Base-by-base conservation (phyloP, 352 stramenopile species). In the Plasmopara halstedii region DNA sequence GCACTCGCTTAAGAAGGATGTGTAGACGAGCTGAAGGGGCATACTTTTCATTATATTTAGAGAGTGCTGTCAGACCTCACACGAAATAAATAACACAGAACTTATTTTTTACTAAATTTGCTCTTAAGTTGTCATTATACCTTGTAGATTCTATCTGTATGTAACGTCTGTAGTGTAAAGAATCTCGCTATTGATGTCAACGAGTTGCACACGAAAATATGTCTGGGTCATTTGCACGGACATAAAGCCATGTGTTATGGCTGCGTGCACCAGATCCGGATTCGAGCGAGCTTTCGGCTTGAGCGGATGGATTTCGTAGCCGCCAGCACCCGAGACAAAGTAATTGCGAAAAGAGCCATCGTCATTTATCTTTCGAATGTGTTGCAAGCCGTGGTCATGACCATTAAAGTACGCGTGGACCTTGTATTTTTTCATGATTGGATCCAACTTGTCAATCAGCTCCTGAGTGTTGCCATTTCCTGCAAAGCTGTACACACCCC, bases 321-420 rank as follows among this genome's bases (percentile, higher is more conserved):
- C 81, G 10, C 81, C 81, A 33, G 78, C 81, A n/a, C 81, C 81
- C 0, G 76, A 84, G 10, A 88, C 63, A 35, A 93, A 93, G 53
- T 84, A 90, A 53, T 90, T 75, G 47, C 76, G 74, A 14, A 60
- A 50, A 43, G 69, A 76, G 2, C 53, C 53, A 21, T 68, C 44
- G 2, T 42, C 52, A 21, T 73, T 67, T 25, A 62, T 32, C 35
- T 81, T 78, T 32, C 67, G 72, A 25, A 93, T 67, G 56, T 94
- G 82, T 55, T 94, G 74, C 60, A 91, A 71, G 36, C 63, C 85
- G 56, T 94, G 82, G 53, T 94, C 82, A 44, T 94, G 82, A 36
- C 82, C 82, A 33, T 77, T 94, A 46, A 94, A 90, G 58, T 94
- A 94, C 31, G 79, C 80, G 46, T 94, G 77, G 9, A 94, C 82